Evolutionary conservation across 2,329 filamentous ascomycete genomes (phyloP), one percentile per base, ranked within the genome.

Genomic region (Trematosphaeria pertusa): DNA sequence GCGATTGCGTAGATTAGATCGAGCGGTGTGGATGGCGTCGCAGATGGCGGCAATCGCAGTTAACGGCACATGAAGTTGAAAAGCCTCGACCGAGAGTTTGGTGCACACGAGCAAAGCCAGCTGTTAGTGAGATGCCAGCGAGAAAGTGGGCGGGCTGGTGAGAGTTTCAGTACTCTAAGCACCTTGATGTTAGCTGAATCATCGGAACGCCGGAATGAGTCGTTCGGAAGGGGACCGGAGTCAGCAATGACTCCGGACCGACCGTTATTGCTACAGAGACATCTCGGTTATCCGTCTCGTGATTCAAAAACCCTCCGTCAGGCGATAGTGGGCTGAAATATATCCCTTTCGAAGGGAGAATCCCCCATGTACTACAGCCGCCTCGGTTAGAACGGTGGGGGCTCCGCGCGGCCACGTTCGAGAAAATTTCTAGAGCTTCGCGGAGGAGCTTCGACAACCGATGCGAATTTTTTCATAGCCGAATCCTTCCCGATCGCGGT

Each of bases 341-440:
- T 28, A 12, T 7, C 8, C 24, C 24, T 7, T 12, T 28, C 24
- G 24, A 28, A 28, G 8, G 8, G 24, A 7, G 12, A 28, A 7
- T 28, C 7, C 24, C 12, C 12, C 8, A 28, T n/a, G 12, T 28
- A 12, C 12, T 28, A 12, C 7, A 12, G 24, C 24, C 24, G 8
- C 24, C 12, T 28, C 24, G 24, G 24, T 12, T 28, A 8, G 7
- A 8, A 28, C 7, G 10, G 18, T 37, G 19, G 20, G 15, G 4
- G 14, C 19, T 17, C 15, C 21, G 18, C 22, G 20, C 21, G 19
- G 15, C 38, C 28, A 32, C 2, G 8, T 43, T 48, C 45, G 14
- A 38, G 43, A 46, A 33, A 30, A 17, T 30, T 43, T 38, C 33
- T 15, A 40, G 17, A 37, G 22, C 8, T 37, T 38, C 30, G 21